Base-by-base conservation (phyloP, 768 basidiomycete species). In the Leccinum boreale region DNA sequence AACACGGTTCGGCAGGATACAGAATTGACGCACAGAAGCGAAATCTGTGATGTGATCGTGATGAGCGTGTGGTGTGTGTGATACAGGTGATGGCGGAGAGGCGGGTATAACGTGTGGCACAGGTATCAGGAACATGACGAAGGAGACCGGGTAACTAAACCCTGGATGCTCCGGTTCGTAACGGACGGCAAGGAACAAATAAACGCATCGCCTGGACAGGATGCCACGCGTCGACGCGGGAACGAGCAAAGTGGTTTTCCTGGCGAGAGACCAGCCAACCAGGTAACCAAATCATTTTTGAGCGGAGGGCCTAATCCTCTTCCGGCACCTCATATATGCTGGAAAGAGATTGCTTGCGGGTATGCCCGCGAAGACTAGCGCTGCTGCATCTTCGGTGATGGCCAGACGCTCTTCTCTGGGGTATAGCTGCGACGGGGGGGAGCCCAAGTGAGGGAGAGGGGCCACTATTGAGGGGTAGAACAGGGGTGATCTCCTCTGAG, bases 251-350 rank as follows among this genome's bases (percentile, higher is more conserved):
- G 39, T 42, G 52, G 29, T 21, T 46, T 10, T 44, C 58, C 62
- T 60, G 62, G 48, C 56, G 12, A 60, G 56, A 55, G 46, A 44
- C 67, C 67, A 57, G 67, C 65, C 57, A 31, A 59, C 51, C 62
- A 67, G 65, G 60, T 11, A 44, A 57, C 36, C 14, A 24, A 21
- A 24, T 21, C 6, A 46, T 46, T 46, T 46, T 46, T 46, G 45
- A 24, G 45, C 8, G 14, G 21, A 45, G 23, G 15, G 15, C 17
- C 48, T 52, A 74, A 45, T 72, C 71, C 33, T 72, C 71, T 53
- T 72, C 71, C 5, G 71, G 72, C 5, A 74, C 70, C 28, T 72
- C 71, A 47, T 42, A 67, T 51, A 72, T 72, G 7, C 71, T 72
- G 1, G 71, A 72, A 9, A 72, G 62, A 4, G 71, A 72, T 15